Evolutionary conservation across 768 basidiomycete species (phyloP).

Genomic region (Thelephora aurantiotincta): DNA sequence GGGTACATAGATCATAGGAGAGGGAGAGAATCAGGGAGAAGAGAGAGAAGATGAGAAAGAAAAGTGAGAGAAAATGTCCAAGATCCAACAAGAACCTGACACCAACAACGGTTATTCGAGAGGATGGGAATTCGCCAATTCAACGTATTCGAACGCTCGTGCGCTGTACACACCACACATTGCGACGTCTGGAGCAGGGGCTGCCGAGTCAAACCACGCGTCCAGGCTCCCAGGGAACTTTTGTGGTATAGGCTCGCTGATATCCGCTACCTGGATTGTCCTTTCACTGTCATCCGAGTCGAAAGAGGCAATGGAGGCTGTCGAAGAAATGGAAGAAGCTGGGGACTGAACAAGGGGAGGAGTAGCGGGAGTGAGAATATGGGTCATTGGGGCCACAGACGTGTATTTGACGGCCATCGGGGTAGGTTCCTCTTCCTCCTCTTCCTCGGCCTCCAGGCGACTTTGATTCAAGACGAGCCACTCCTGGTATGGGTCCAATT

Average conservation of each 20-base stretch:
- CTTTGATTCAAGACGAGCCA: background rate
- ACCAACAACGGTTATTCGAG: too few relatives aligned
- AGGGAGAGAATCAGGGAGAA: background rate
- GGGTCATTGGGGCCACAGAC: background rate
- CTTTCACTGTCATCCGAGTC: background rate
- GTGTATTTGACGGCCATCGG: background rate
- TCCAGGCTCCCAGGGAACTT: background rate
- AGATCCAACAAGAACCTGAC: too few relatives aligned
- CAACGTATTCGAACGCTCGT: too few relatives aligned
- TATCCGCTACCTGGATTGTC: background rate
- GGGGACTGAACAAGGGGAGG: conserved; percentile 4
- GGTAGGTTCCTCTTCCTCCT: background rate
- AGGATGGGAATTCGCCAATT: too few relatives aligned
- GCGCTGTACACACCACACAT: too few relatives aligned
- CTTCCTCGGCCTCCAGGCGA: background rate
- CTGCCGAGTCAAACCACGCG: too few relatives aligned
- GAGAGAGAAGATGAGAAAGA: background rate
- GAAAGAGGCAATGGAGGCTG: background rate
- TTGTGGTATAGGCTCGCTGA: background rate
- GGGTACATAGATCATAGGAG: background rate
- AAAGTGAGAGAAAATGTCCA: background rate
- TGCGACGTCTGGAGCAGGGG: too few relatives aligned
- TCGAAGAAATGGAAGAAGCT: background rate
- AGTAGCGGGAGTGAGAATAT: conserved; percentile 7
- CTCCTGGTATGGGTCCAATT: background rate